Conservation (phyloP, 2,329 filamentous ascomycete species). For the Penicillium frequentans region DNA sequence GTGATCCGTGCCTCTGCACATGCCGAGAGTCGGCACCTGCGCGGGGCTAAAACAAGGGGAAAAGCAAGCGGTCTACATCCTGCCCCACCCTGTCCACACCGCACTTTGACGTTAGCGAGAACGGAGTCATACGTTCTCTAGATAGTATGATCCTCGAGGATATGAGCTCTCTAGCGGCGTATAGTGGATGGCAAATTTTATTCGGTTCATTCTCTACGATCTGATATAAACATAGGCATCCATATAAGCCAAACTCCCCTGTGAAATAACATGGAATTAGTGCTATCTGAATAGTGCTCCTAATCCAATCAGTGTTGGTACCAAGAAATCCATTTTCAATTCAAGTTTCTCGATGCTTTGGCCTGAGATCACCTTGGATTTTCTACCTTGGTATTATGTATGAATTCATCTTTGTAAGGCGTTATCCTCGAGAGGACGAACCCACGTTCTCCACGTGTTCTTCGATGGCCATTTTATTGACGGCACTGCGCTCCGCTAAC, state of each 20-base stretch:
- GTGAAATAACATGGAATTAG: too few relatives aligned
- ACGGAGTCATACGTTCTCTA: not conserved
- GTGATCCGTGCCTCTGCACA: constrained; percentile 10
- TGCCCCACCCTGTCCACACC: not conserved
- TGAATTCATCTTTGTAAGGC: too few relatives aligned
- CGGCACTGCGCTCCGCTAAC: constrained; percentile 9
- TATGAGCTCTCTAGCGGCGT: too few relatives aligned
- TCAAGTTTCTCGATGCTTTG: not conserved
- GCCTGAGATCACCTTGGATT: not conserved
- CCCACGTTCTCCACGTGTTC: constrained; percentile 6
- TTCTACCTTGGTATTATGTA: too few relatives aligned
- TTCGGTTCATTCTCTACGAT: too few relatives aligned
- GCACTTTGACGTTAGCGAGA: not conserved
- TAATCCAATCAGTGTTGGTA: too few relatives aligned
- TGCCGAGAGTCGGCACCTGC: not conserved
- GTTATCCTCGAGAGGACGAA: not conserved
- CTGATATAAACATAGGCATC: not conserved
- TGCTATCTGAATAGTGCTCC: too few relatives aligned
- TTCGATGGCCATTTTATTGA: not conserved
- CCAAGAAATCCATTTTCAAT: not conserved
- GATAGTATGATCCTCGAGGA: not conserved
- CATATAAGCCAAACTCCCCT: too few relatives aligned
- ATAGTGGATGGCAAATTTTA: too few relatives aligned
- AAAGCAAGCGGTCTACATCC: not conserved
- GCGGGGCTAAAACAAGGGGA: not conserved